Evolutionary conservation across 306 rosid species (phyloP), one percentile per base, ranked within the genome.

Genomic region (Oemleria cerasiformis): DNA sequence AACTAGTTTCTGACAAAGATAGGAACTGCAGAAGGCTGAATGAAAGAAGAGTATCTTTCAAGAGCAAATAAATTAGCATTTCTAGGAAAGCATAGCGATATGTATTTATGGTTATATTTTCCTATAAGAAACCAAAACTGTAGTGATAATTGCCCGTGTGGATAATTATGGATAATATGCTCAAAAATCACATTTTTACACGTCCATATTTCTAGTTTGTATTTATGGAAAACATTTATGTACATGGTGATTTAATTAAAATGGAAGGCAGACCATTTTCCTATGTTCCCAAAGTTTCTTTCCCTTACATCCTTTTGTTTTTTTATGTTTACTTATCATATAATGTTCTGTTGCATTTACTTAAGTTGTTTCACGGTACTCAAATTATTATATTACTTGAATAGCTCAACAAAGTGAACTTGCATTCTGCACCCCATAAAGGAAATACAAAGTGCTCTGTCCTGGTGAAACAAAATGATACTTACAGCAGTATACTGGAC

Each of bases 401-500:
- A 40, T 56, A 64, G 13, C 15, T 65, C 65, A 61, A 45, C 44
- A 73, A 68, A 75, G 12, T 67, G 21, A 63, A 68, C 73, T 56
- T 55, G 53, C 62, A 62, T 61, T 77, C 60, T 44, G 73, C 23
- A 76, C 42, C 67, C 55, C 44, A 21, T n/a, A 74, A 25, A 40
- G 51, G 45, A 66, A 20, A 42, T 51, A 43, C 43, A 54, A 65
- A 58, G 21, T 76, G 42, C 57, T 59, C 69, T 74, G 11, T 71
- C 42, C 73, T 21, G 73, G 56, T 55, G 38, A 77, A 38, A 70
- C 21, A 41, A 50, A 73, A 81, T 38, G 71, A 64, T 72, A 87
- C 97, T 82, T 75, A 91, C 97, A 54, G 87, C 97, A n/a, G 97
- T 91, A 77, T 8, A 78, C 62, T 87, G 90, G 81, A 91, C 97